phyloP scores from a whole-genome alignment of 306 rosid genomes.

The Malus fusca region DNA sequence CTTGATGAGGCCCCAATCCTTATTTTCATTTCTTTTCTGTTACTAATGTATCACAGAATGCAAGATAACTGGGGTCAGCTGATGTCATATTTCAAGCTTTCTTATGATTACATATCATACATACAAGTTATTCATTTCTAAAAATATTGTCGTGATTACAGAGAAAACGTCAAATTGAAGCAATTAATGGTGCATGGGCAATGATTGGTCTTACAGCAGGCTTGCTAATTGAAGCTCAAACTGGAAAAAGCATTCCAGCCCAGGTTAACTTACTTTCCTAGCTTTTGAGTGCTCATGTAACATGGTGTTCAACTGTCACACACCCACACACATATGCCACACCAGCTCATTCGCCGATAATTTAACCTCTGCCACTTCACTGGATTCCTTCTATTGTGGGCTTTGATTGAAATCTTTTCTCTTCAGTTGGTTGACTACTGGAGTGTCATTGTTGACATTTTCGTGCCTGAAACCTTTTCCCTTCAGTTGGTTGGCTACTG shows the following conservation, averaged over 20 bases:
- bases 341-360: constrained; percentile 5
- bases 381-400: constrained; percentile 11
- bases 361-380: constrained; percentile 11
- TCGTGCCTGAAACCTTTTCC: background rate
- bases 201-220: constrained; percentile 90
- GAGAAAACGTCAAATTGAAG: constrained; percentile 83
- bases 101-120: background rate
- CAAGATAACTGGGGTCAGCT: background rate
- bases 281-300: background rate
- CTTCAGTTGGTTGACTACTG: constrained; percentile 72
- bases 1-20: background rate
- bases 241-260: constrained; percentile 61
- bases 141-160: constrained; percentile 30
- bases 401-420: constrained; percentile 7
- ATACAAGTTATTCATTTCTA: constrained; percentile 4
- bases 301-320: background rate
- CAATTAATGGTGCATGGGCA: constrained; percentile 96
- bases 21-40: background rate
- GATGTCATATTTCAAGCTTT: background rate
- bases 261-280: constrained; percentile 48
- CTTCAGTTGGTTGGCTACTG: constrained; percentile 71
- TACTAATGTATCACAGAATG: background rate
- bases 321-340: background rate
- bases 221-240: constrained; percentile 72
- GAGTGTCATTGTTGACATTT: constrained; percentile 10